Conservation (phyloP, 352 stramenopile species). For the Phytophthora pistaciae region DNA sequence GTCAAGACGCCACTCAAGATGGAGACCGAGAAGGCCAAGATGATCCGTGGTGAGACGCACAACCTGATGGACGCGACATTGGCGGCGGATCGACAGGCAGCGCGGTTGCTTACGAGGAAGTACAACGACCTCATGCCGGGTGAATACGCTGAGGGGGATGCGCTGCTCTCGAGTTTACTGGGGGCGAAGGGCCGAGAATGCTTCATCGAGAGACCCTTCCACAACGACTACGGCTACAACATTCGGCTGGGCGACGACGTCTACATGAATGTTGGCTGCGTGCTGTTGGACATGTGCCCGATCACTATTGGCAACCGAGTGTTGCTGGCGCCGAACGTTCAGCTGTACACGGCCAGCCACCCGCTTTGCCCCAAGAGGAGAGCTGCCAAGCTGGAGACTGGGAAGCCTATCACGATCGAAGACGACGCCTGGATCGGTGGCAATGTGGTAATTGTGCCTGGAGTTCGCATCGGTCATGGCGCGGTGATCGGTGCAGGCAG, state of each 20-base stretch:
- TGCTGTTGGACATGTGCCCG: conserved; percentile 82
- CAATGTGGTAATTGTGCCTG: conserved; percentile 76
- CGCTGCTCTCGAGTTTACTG: conserved; percentile 26
- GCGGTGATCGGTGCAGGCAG: conserved; percentile 79
- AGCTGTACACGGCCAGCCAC: conserved; percentile 86
- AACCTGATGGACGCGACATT: no score
- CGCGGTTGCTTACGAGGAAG: no score
- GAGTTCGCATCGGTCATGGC: conserved; percentile 74
- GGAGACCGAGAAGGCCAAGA: no score
- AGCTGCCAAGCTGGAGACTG: conserved; percentile 55
- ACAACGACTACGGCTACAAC: conserved; percentile 90
- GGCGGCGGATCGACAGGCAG: no score
- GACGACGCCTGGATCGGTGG: conserved; percentile 91
- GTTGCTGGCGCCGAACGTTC: conserved; percentile 80
- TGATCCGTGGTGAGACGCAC: no score
- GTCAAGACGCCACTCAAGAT: no score
- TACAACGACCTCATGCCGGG: no score
- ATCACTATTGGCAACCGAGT: conserved; percentile 83
- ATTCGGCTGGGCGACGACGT: conserved; percentile 70
- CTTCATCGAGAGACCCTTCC: conserved; percentile 80
- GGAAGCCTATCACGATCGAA: conserved; percentile 80
- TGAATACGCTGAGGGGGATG: no score
- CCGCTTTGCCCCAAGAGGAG: conserved; percentile 66
- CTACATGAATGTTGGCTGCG: conserved; percentile 92
- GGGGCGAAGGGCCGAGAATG: conserved; percentile 45